Evolutionary conservation across 2,329 filamentous ascomycete genomes (phyloP), one percentile per base, ranked within the genome.

Genomic region (Nemania sp.): DNA sequence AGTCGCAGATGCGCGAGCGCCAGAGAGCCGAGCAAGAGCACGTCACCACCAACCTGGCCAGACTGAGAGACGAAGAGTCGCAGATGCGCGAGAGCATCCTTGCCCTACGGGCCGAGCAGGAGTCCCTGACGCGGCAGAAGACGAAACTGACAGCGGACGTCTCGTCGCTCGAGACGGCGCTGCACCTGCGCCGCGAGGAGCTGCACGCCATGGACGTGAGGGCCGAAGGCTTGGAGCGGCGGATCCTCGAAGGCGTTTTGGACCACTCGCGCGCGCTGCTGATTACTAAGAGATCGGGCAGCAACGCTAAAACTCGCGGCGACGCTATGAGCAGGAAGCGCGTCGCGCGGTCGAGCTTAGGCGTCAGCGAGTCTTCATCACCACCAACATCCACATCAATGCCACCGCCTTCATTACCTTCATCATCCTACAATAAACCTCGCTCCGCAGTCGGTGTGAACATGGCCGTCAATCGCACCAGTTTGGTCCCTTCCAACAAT

Each of bases 191-290:
- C 49, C 88, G 90, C 39, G 93, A 97, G 63, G 94, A 97, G 73
- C 83, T 99, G 54, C 85, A 90, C 40, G 81, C 89, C 22, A 97
- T 99, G 89, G 93, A 97, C 70, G 78, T 82, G 9, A 89, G 93
- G 58, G 94, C 93, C 2, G 91, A 97, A 70, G 83, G 85, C 3
- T 79, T 99, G 20, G 94, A 99, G 74, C 89, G 92, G 47, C 86
- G 94, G 22, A 96, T 99, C 62, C 77, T 99, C 26, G 93, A 97
- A 61, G 92, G 93, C 22, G 90, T 97, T 59, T 95, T 99, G 75
- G 92, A 97, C 64, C 93, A 97, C 70, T 97, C 93, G 17, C 88
- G 93, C 6, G 86, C 93, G 22, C 80, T 97, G n/a, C 82, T 97
- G 53, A 89, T 94, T 77, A 78, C 84, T 61, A 87, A 90, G 74